Evolutionary conservation across 805 yeast species (phyloP), one percentile per base, ranked within the genome.

Genomic region (Blastobotrys terrestris): DNA sequence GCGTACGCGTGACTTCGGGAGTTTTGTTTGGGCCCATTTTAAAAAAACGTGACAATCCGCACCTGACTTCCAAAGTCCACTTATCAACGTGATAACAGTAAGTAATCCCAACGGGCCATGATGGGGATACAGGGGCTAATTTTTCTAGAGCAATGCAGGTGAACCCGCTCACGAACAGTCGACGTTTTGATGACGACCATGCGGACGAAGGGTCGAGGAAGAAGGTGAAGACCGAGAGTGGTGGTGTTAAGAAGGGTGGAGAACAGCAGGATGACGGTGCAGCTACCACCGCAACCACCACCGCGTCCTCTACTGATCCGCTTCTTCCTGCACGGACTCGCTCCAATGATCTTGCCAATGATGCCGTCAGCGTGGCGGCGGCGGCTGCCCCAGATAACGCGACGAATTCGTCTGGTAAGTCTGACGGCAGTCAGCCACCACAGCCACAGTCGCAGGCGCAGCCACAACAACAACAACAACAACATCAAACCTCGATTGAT

Each of bases 391-490:
- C 41, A 18, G 52, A 31, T 22, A 15, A 19, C 6, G 35, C 35
- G 35, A 11, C 35, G 11, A 26, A 26, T 11, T 6, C 35, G 5
- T 26, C 35, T 26, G 35, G 11, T 11, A 26, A 26, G 11, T 26
- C 35, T 11, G 11, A 11, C 35, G 35, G 11, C n/a, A 45, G 20
- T n/a, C 40, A 22, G 41, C 31, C 4, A 20, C 46, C 5, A 15
- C 44, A 21, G 45, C 41, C 19, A 46, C 31, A 44, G 41, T 15
- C 31, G 39, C 44, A 16, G 22, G 18, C 22, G 51, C 39, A 4
- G 39, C 44, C 43, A 26, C 31, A 14, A 14, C 26, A 11, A n/a
- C 46, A 4, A n/a, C 46, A 4, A 16, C 46, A 26, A 16, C 46
- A 19, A 16, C 46, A 18, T 18, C 39, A n/a, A 41, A 31, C 41